Base-by-base conservation (phyloP, 805 yeast genomes). In the Candida ficus region DNA sequence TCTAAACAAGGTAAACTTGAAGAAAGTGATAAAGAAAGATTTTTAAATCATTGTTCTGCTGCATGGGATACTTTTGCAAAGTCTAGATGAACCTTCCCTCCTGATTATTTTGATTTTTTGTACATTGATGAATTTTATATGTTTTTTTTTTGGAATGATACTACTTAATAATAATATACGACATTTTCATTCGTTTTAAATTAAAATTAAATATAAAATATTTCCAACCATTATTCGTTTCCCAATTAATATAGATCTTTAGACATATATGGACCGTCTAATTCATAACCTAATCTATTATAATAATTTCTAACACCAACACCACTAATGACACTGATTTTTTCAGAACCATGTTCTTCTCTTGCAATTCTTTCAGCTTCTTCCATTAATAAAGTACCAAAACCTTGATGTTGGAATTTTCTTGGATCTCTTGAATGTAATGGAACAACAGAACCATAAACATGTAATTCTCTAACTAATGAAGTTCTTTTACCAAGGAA, bases 221-320 rank as follows among this genome's bases (percentile, higher is more conserved):
- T 7, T 32, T 22, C 4, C 13, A 11, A 19, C 20, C 7, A 27
- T 17, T 13, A 18, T 26, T 13, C 13, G 10, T 12, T 14, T 21
- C 8, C 13, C 33, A 20, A 27, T 35, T 22, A 29, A 23, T 48
- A 55, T 21, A 65, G 50, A 38, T 39, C 46, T 48, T 84, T 93
- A n/a, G 98, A 90, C 99, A 93, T 93, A 64, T 74, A 93, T 13
- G 98, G 98, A 3, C 99, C 99, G 56, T 93, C 99, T 46, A 93
- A 69, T 48, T 73, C 76, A 63, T 93, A 93, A 4, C 99, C 99
- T 46, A 93, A 70, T 55, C 87, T 83, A 14, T 88, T 91, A 56
- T 93, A 93, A 65, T 93, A 93, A 61, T 91, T 93, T 60, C 99
- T 76, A 29, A 93, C 99, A 50, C 99, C 99, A 30, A 93, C 97